A percentile compares a stretch with the other conserved stretches of the same genome.
Conservation (phyloP, 768 basidiomycete species). For the Leccinellum rugosiceps region DNA sequence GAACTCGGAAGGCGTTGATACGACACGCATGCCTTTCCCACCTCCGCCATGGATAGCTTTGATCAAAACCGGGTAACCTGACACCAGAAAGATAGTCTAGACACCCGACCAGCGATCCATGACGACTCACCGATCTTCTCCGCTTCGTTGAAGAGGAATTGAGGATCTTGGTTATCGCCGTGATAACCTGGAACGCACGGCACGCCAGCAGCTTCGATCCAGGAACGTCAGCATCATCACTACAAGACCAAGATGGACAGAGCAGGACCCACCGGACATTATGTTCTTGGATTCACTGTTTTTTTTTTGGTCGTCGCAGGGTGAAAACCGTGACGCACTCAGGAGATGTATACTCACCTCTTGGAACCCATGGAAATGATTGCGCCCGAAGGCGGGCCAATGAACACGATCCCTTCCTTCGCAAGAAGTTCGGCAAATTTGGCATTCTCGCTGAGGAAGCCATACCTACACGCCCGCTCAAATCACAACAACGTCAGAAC, state of each 20-base stretch:
- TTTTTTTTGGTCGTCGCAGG: background rate
- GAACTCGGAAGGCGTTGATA: constrained; percentile 65
- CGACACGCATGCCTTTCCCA: constrained; percentile 93
- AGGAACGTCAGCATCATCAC: constrained; percentile 1
- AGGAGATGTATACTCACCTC: constrained; percentile 48
- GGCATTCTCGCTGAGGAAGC: constrained; percentile 92
- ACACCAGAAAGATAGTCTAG: background rate
- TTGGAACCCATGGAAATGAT: constrained; percentile 96
- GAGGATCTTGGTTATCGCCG: constrained; percentile 72
- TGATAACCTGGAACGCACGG: constrained; percentile 96
- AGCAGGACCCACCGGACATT: constrained; percentile 61
- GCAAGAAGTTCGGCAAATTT: constrained; percentile 71
- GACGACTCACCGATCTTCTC: constrained; percentile 57
- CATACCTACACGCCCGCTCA: constrained; percentile 50
- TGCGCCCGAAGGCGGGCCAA: constrained; percentile 87
- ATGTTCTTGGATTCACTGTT: constrained; percentile 92
- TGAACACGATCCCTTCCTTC: constrained; percentile 81
- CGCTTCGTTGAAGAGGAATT: constrained; percentile 66
- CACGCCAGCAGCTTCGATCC: constrained; percentile 69
- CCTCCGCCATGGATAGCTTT: constrained; percentile 97
- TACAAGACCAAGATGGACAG: background rate
- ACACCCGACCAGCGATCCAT: background rate
- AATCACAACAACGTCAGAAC: background rate
- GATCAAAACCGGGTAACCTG: constrained; percentile 88
- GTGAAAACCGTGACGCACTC: background rate